Percentiles rank a stretch among this genome's conserved stretches.
Evolutionary conservation across 139 green algal genomes (phyloP).

Genomic region (Chlorella sp.): DNA sequence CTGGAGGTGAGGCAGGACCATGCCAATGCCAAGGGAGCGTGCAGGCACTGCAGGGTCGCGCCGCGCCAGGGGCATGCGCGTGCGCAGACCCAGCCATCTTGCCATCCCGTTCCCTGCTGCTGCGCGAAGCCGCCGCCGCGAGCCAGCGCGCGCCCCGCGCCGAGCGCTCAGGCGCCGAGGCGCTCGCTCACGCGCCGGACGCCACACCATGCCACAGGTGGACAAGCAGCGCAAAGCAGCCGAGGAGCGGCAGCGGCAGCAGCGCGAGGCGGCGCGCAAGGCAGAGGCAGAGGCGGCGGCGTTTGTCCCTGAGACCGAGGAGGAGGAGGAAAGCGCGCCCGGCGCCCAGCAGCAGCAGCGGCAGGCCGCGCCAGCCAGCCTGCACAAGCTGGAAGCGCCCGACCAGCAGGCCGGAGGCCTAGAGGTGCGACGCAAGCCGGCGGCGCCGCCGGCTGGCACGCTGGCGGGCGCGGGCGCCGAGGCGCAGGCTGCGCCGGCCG

Average conservation of each 20-base stretch:
- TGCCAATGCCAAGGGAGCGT: too few relatives aligned
- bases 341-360: not conserved
- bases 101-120: too few relatives aligned
- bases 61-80: too few relatives aligned
- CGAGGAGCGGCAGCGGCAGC: conserved; percentile 22
- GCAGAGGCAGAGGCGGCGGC: not conserved
- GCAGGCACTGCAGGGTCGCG: too few relatives aligned
- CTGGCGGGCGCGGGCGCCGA: not conserved
- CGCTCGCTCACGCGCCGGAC: too few relatives aligned
- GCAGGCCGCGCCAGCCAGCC: not conserved
- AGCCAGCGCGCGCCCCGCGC: too few relatives aligned
- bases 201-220: too few relatives aligned
- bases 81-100: too few relatives aligned
- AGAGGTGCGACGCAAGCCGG: conserved; percentile 1
- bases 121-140: too few relatives aligned
- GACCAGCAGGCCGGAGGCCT: not conserved
- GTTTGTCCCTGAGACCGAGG: conserved; percentile 17
- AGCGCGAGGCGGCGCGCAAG: conserved; percentile 13
- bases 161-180: too few relatives aligned
- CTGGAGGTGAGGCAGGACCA: too few relatives aligned
- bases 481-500: not conserved
- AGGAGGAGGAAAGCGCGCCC: conserved; percentile 10
- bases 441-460: not conserved
- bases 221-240: conserved; percentile 37
- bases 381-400: conserved; percentile 6